Percentiles rank a stretch among this genome's conserved stretches.
Conservation (phyloP, 805 yeast genomes). For the Candida lessepsii region DNA sequence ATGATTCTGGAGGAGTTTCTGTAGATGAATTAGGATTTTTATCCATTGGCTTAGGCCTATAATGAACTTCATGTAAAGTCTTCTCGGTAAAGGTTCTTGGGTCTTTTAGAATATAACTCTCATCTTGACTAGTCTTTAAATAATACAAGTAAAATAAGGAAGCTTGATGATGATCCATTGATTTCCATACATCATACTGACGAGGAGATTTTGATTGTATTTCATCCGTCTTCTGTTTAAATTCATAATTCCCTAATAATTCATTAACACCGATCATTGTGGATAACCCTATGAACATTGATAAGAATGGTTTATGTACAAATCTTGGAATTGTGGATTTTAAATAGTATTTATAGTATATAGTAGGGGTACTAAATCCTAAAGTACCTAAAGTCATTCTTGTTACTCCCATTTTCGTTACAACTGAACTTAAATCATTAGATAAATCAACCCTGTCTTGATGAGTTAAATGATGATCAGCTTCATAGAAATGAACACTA, state of each 20-base stretch:
- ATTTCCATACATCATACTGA: constrained; percentile 31
- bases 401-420: constrained; percentile 23
- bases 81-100: constrained; percentile 42
- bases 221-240: constrained; percentile 19
- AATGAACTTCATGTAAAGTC: constrained; percentile 29
- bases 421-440: constrained; percentile 27
- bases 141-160: constrained; percentile 47
- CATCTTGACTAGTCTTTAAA: constrained; percentile 49
- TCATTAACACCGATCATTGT: constrained; percentile 26
- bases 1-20: too few species aligned
- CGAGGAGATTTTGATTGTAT: constrained; percentile 15
- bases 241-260: constrained; percentile 23
- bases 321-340: constrained; percentile 6
- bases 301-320: constrained; percentile 32
- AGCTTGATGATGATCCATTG: constrained; percentile 36
- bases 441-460: constrained; percentile 33
- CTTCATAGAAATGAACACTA: constrained; percentile 40
- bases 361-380: constrained; percentile 32
- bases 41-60: constrained; percentile 17
- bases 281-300: constrained; percentile 31
- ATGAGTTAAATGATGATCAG: constrained; percentile 32
- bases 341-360: constrained; percentile 17
- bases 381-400: constrained; percentile 27
- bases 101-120: constrained; percentile 52
- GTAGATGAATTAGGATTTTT: too few species aligned